These are phyloP conservation scores for Ceratocystis destructans DNA, from an alignment of 2,329 filamentous ascomycete genomes.

Conservation along the genomic window DNA sequence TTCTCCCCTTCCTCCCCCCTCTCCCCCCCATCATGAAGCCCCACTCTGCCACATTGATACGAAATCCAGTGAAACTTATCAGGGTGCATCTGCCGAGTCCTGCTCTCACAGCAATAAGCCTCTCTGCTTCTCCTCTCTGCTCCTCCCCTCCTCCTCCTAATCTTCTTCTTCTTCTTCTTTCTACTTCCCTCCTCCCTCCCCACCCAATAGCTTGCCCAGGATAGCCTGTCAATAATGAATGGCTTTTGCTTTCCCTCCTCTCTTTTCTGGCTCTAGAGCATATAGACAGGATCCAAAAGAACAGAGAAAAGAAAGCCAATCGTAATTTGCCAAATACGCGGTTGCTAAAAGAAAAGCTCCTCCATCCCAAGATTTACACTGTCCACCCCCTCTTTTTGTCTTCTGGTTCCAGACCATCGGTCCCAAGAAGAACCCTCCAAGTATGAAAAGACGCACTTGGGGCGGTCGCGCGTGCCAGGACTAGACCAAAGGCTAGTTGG, in stretches of 20 bases:
- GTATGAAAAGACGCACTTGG: neutral
- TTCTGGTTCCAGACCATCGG: neutral
- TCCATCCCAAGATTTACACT: neutral
- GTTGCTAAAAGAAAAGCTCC: neutral
- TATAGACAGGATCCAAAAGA: neutral
- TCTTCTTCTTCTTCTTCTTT: neutral
- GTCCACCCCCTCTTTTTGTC: neutral
- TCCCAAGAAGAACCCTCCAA: neutral
- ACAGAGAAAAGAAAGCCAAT: neutral
- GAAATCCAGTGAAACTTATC: constrained; percentile 4
- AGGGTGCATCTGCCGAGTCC: constrained; percentile 3
- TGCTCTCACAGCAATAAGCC: neutral
- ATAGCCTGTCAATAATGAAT: neutral
- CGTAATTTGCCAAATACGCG: neutral
- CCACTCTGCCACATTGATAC: neutral
- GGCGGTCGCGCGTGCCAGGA: neutral
- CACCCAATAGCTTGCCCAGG: neutral
- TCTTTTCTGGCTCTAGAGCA: neutral
- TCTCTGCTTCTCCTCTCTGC: neutral
- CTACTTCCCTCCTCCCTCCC: neutral
- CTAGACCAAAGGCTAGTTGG: neutral
- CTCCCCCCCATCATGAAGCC: neutral
- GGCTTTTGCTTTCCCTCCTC: neutral
- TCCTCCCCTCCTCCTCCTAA: neutral
- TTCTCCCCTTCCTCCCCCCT: neutral